Percentiles rank a stretch among this genome's conserved stretches.
Conservation (phyloP, 345 rosid genomes). For the Luvunga scandens region DNA sequence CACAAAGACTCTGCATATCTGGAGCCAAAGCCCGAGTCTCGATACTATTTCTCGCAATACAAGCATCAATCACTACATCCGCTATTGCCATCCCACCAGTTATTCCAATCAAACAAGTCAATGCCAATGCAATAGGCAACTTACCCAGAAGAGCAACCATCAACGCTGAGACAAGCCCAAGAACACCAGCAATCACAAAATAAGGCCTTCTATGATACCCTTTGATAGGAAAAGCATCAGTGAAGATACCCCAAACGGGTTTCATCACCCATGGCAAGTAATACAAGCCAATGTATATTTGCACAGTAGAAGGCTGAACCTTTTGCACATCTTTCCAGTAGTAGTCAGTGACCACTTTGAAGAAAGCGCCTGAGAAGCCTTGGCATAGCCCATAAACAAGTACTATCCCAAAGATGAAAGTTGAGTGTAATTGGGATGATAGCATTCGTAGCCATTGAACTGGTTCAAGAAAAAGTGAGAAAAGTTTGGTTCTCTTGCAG, state of each 20-base stretch:
- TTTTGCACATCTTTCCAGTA: constrained; percentile 90
- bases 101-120: constrained; percentile 62
- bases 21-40: constrained; percentile 56
- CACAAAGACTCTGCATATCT: constrained; percentile 82
- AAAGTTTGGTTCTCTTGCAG: constrained; percentile 13
- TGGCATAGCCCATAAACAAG: constrained; percentile 74
- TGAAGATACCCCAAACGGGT: constrained; percentile 78
- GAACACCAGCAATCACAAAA: constrained; percentile 60
- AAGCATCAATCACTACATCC: constrained; percentile 85
- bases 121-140: constrained; percentile 50
- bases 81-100: constrained; percentile 72
- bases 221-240: constrained; percentile 65
- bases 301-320: constrained; percentile 84
- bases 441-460: constrained; percentile 74
- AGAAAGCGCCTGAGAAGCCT: constrained; percentile 71
- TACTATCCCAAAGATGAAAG: constrained; percentile 63
- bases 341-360: constrained; percentile 75
- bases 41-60: constrained; percentile 75
- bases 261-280: constrained; percentile 81
- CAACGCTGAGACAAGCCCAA: constrained; percentile 54
- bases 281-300: constrained; percentile 66
- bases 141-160: constrained; percentile 43
- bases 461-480: constrained; percentile 51
- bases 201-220: constrained; percentile 77
- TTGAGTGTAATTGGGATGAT: constrained; percentile 49